Conservation (phyloP, 2,329 filamentous ascomycete genomes). For the Diaporthe eres region DNA sequence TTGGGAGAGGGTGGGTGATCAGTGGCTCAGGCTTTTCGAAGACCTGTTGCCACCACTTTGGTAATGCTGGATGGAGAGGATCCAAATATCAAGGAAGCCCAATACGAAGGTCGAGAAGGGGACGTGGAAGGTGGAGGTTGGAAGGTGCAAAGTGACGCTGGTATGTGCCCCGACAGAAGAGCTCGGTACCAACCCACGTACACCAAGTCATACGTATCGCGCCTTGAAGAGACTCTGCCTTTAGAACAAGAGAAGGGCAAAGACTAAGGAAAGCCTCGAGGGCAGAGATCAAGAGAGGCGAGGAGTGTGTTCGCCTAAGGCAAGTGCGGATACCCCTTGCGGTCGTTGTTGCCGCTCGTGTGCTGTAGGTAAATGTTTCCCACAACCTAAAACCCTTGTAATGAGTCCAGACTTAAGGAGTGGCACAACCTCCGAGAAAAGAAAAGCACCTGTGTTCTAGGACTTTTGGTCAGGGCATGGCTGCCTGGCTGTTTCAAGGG, state of each 20-base stretch:
- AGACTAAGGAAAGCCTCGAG: neutral
- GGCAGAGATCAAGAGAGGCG: neutral
- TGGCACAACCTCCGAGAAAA: neutral
- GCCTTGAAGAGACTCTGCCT: neutral
- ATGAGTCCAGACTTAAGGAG: neutral
- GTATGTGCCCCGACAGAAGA: neutral
- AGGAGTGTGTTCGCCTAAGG: neutral
- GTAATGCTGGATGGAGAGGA: neutral
- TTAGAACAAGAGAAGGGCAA: neutral
- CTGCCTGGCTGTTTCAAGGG: neutral
- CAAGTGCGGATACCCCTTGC: too few species aligned
- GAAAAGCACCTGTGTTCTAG: neutral
- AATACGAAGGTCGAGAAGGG: neutral
- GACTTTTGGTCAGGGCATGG: neutral
- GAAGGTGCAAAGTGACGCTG: slow-evolving; percentile 9
- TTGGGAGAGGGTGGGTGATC: neutral
- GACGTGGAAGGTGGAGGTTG: neutral
- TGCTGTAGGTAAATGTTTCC: neutral
- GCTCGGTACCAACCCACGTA: neutral
- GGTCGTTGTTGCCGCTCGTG: neutral
- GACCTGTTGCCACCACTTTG: neutral
- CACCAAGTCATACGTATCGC: too few species aligned
- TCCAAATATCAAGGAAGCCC: neutral
- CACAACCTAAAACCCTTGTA: neutral
- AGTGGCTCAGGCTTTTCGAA: neutral